phyloP scores from a whole-genome alignment of 202 grass and related monocot species.

The Saccharum hybrid region DNA sequence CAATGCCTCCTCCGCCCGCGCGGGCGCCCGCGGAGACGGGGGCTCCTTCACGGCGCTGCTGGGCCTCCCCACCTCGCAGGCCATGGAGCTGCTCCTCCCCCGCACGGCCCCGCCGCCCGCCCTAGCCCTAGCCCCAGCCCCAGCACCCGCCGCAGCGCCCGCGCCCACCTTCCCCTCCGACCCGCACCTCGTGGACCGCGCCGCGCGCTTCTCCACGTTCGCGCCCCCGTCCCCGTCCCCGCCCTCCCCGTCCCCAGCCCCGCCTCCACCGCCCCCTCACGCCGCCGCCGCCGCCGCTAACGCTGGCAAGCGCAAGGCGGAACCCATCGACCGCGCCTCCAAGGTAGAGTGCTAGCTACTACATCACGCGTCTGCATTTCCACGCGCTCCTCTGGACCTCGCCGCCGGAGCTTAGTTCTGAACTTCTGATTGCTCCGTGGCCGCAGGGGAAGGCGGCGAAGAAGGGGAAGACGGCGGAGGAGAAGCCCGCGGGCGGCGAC shows the following conservation, averaged over 20 bases:
- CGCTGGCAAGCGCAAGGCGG: conserved; percentile 56
- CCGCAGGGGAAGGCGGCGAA: conserved; percentile 60
- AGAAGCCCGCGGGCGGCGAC: conserved; percentile 31
- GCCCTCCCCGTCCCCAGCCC: conserved; percentile 39
- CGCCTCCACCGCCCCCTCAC: conserved; percentile 12
- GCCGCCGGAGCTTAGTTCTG: not conserved
- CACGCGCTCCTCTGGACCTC: not conserved
- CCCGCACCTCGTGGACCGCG: conserved; percentile 62
- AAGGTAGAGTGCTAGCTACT: conserved; percentile 54
- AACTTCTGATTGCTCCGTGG: not conserved
- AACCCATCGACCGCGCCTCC: conserved; percentile 33
- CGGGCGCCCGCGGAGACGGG: not conserved
- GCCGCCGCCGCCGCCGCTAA: not conserved
- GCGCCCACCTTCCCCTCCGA: conserved; percentile 67
- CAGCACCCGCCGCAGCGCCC: conserved; percentile 13
- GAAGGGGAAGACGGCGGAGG: conserved; percentile 60
- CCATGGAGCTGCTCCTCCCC: conserved; percentile 76
- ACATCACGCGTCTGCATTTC: not conserved
- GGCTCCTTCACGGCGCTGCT: conserved; percentile 85
- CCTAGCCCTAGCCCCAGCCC: conserved; percentile 32
- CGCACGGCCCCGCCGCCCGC: conserved; percentile 11
- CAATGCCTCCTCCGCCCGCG: conserved; percentile 13
- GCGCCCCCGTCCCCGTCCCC: conserved; percentile 45
- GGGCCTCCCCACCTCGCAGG: conserved; percentile 71
- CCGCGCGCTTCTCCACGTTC: conserved; percentile 66